A percentile compares a stretch with the other conserved stretches of the same genome.
Conservation (phyloP, 768 basidiomycete species). For the Auricularia auricula-judae region DNA sequence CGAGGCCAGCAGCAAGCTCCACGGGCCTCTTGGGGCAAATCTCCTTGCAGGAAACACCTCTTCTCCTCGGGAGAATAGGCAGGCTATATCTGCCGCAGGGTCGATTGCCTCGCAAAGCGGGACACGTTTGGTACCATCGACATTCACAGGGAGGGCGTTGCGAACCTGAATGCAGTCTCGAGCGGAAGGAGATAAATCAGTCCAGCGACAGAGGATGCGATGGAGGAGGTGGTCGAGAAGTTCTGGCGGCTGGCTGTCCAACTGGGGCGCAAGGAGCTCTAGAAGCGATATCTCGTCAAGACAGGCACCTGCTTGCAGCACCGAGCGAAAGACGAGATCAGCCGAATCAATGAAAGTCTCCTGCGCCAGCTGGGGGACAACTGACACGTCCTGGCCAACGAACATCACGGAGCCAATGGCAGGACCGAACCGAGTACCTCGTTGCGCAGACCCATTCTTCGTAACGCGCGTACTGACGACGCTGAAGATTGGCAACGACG, state of each 20-base stretch:
- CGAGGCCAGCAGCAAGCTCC: not conserved
- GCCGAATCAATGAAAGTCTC: not conserved
- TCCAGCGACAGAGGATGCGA: not conserved
- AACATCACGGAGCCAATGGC: not conserved
- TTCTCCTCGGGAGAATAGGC: not conserved
- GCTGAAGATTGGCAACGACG: not conserved
- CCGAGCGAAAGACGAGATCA: not conserved
- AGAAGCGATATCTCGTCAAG: not conserved
- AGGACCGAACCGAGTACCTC: not conserved
- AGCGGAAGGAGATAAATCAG: not conserved
- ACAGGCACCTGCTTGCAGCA: not conserved
- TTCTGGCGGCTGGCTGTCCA: not conserved
- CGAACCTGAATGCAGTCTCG: not conserved
- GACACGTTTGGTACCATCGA: not conserved
- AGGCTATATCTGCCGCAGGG: not conserved
- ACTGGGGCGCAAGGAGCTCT: not conserved
- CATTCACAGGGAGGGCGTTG: not conserved
- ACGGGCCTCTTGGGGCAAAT: not conserved
- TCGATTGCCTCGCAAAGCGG: not conserved
- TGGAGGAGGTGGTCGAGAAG: not conserved
- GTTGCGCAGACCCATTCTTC: not conserved
- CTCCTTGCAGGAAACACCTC: not conserved
- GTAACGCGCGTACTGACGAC: not conserved
- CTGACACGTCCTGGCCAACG: not conserved
- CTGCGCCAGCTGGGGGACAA: not conserved